Evolutionary conservation across 2,329 filamentous ascomycete genomes (phyloP), one percentile per base, ranked within the genome.

Genomic region (Exutisphaerella laricina): DNA sequence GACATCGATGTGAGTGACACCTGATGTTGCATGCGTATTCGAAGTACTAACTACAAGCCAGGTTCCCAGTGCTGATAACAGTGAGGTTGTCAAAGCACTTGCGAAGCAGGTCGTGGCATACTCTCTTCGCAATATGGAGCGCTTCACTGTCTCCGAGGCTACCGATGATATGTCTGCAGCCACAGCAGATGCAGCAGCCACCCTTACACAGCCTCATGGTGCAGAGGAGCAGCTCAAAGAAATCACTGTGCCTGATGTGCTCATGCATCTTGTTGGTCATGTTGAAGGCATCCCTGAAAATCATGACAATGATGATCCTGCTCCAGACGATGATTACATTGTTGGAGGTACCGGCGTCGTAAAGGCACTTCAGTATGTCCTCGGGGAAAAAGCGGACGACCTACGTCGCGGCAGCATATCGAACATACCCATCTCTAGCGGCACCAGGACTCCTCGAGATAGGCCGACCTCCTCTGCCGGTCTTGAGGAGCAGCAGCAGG

Each of bases 81-180:
- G 85, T 41, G 92, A 96, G 62, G 79, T 96, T 17, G 85, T 96
- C 57, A 94, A 88, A 65, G 89, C 88, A 3, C 74, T 96, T 55
- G 89, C 88, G 1, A 94, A 90, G 59, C 89, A 95, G 63, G 85
- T 95, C n/a, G 83, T 96, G 31, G 90, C 88, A 0, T 96, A 96
- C 64, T 95, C 86, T 50, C 74, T 98, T 49, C 80, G 85, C 44
- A 98, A 98, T 57, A 83, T 98, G 72, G 88, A 95, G 62, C 78
- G 77, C 7, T 77, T 84, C 12, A 81, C 86, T 8, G 79, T 88
- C 45, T 73, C 77, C 7, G 81, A 84, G 43, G 74, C 79, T 45
- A 68, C 68, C 49, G 59, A 58, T 13, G 43, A 38, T 33, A 17
- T 41, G 5, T 31, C 43, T 8, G 18, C 43, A 5, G 62, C 72